A percentile compares a stretch with the other conserved stretches of the same genome.
Evolutionary conservation across 140 eudicot species (phyloP).

Genomic region (Flaveria floridana): DNA sequence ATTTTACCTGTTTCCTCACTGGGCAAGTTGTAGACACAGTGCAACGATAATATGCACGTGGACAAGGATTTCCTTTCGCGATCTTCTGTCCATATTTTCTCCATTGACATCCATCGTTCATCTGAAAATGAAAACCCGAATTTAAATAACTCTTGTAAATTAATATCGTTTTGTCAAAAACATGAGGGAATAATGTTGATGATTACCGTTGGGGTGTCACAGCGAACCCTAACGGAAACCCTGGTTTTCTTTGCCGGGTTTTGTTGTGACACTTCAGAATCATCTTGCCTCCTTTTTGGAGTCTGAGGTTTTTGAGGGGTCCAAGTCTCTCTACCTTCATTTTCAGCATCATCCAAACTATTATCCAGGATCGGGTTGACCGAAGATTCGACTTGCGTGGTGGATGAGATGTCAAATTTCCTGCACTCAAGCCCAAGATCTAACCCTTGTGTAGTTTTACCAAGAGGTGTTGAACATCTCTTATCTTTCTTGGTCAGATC

Average conservation of each 20-base stretch:
- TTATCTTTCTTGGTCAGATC: constrained; percentile 33
- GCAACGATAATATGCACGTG: constrained; percentile 89
- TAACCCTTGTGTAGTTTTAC: constrained; percentile 38
- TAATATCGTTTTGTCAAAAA: not conserved
- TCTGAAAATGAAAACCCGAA: constrained; percentile 35
- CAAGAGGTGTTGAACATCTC: constrained; percentile 29
- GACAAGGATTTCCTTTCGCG: constrained; percentile 91
- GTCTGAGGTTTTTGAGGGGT: constrained; percentile 46
- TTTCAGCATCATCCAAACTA: constrained; percentile 62
- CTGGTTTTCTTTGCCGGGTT: constrained; percentile 78
- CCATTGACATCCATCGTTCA: constrained; percentile 98
- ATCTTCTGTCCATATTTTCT: constrained; percentile 89
- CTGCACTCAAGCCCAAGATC: constrained; percentile 61
- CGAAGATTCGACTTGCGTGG: constrained; percentile 26
- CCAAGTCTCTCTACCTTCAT: constrained; percentile 49
- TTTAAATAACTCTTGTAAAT: not conserved
- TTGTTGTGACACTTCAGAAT: constrained; percentile 59
- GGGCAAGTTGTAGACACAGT: constrained; percentile 85
- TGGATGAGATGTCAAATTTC: constrained; percentile 41
- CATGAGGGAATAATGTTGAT: not conserved
- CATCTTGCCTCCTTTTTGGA: constrained; percentile 41
- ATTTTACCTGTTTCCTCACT: constrained; percentile 61
- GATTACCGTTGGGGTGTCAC: constrained; percentile 77
- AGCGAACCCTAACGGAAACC: constrained; percentile 91
- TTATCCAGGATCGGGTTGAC: constrained; percentile 42